These are phyloP conservation scores for Triticum turgidum DNA, from an alignment of 176 grass and related monocot species.

Conservation along the genomic window DNA sequence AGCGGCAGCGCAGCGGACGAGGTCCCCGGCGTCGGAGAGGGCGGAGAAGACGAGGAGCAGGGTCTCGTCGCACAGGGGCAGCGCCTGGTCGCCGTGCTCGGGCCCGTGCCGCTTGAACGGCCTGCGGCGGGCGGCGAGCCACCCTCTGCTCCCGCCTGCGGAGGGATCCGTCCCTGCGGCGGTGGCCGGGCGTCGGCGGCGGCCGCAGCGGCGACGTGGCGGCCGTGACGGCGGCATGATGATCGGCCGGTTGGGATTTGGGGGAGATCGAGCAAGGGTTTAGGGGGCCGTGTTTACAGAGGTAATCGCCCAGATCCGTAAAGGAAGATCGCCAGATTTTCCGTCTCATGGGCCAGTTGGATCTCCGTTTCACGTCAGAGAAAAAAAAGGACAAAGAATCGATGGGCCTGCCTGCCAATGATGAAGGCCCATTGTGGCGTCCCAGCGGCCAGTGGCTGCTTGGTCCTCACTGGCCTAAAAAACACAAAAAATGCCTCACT, in stretches of 20 bases:
- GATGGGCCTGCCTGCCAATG: not conserved
- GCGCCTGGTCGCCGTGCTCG: not conserved
- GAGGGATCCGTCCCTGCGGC: not conserved
- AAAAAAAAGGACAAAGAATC: not conserved
- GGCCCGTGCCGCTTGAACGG: not conserved
- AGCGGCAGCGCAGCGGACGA: slow-evolving; percentile 21
- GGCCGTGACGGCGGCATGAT: slow-evolving; percentile 11
- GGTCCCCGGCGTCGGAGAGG: not conserved
- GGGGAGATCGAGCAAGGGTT: not conserved
- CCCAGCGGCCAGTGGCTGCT: too few relatives aligned
- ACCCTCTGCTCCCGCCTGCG: not conserved
- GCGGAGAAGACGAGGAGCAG: slow-evolving; percentile 24
- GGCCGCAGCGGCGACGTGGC: not conserved
- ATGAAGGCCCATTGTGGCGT: too few relatives aligned
- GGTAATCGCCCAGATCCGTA: too few relatives aligned
- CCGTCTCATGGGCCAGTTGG: not conserved
- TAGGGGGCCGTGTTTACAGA: not conserved
- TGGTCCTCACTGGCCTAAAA: too few relatives aligned
- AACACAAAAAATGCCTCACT: too few relatives aligned
- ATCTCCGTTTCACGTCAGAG: not conserved
- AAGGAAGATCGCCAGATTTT: not conserved
- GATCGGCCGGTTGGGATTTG: not conserved
- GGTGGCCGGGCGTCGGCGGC: not conserved
- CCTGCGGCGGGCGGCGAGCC: not conserved
- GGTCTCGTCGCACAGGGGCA: not conserved